A percentile compares a stretch with the other conserved stretches of the same genome.
Conservation (phyloP, 305 asterid species). For the Solanum hybrid region DNA sequence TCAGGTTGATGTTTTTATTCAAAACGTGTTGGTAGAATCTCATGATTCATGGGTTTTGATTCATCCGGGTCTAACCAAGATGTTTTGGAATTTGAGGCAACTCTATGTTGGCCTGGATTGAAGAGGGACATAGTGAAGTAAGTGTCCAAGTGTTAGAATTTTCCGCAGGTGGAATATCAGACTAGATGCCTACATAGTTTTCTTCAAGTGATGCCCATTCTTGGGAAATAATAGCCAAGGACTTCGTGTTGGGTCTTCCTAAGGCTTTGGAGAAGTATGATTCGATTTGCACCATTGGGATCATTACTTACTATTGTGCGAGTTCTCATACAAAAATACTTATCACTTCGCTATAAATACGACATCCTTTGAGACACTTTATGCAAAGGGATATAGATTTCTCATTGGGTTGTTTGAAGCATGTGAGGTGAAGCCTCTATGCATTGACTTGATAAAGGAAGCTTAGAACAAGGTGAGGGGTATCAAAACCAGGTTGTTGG, state of each 20-base stretch:
- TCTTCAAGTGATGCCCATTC: too few relatives aligned
- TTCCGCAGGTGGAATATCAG: neutral
- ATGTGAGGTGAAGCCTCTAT: neutral
- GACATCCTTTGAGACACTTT: neutral
- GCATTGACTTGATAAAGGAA: neutral
- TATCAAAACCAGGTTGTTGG: neutral
- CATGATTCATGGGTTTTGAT: neutral
- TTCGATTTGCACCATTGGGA: neutral
- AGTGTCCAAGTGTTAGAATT: neutral
- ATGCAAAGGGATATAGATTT: neutral
- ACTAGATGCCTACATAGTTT: neutral
- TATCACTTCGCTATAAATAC: too few relatives aligned
- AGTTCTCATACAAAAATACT: neutral
- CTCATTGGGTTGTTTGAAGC: neutral
- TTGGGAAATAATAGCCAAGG: neutral
- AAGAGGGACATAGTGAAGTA: neutral
- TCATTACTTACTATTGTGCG: neutral
- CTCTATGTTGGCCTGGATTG: neutral
- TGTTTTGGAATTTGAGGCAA: neutral
- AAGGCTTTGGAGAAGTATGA: neutral
- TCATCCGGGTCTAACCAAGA: neutral
- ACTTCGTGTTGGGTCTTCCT: neutral
- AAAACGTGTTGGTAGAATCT: neutral
- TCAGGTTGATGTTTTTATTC: neutral
- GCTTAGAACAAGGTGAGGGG: neutral